Conservation (phyloP, 495 filamentous ascomycete species). For the Penicillium pancosmium region DNA sequence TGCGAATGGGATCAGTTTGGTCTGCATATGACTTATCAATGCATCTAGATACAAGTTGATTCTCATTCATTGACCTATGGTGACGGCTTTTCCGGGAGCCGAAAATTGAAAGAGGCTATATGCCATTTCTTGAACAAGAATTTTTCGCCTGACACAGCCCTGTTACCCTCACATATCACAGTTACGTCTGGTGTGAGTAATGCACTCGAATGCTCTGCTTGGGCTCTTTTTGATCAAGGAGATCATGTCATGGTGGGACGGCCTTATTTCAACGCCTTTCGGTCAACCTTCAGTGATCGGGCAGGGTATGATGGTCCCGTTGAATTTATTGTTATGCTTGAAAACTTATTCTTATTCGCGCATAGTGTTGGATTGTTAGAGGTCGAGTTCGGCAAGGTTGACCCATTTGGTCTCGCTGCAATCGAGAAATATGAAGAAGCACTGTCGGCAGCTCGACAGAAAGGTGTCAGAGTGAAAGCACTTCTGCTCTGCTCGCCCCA, state of each 20-base stretch:
- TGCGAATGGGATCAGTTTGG: not conserved
- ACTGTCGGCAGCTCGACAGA: constrained; percentile 13
- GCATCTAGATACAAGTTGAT: constrained; percentile 10
- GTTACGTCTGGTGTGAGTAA: constrained; percentile 30
- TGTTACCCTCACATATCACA: constrained; percentile 23
- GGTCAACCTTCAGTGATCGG: constrained; percentile 11
- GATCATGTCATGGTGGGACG: constrained; percentile 34
- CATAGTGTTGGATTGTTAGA: constrained; percentile 34
- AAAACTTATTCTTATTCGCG: constrained; percentile 1
- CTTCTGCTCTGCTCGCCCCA: constrained; percentile 55
- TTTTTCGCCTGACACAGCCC: constrained; percentile 19
- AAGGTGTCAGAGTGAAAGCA: constrained; percentile 40
- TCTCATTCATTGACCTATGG: constrained; percentile 32
- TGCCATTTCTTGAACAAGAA: constrained; percentile 30
- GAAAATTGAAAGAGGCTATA: constrained; percentile 26
- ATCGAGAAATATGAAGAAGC: constrained; percentile 32
- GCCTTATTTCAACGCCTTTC: constrained; percentile 32
- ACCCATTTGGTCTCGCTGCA: constrained; percentile 44
- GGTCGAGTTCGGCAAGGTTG: constrained; percentile 38
- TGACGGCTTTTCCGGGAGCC: constrained; percentile 24
- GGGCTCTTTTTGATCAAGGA: constrained; percentile 31
- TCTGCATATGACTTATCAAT: not conserved
- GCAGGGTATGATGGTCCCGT: not conserved
- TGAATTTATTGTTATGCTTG: not conserved
- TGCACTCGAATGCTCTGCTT: constrained; percentile 30